phyloP scores from a whole-genome alignment of 192 early-diverging fungal genomes.

The Coemansia sp. region DNA sequence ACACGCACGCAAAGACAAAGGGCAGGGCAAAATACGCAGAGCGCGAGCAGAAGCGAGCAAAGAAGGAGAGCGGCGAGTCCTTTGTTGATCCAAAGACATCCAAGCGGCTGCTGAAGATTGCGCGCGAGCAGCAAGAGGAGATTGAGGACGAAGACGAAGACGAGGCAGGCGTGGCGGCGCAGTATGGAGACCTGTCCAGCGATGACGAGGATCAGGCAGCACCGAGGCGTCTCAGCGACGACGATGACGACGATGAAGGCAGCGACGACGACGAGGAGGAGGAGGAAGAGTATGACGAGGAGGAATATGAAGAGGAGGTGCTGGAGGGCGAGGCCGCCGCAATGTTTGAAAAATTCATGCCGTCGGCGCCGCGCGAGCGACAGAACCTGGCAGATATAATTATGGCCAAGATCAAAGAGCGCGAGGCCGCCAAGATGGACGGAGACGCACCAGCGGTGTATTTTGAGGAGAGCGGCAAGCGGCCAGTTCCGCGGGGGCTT shows the following conservation, averaged over 20 bases:
- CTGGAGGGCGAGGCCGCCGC: conserved; percentile 77
- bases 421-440: conserved; percentile 46
- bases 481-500: conserved; percentile 50
- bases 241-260: conserved; percentile 4
- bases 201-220: conserved; percentile 8
- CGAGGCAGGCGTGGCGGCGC: conserved; percentile 23
- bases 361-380: conserved; percentile 72
- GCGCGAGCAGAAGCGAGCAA: conserved; percentile 55
- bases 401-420: conserved; percentile 88
- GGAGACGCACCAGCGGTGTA: not conserved
- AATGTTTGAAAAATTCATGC: conserved; percentile 89
- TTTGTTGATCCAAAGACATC: conserved; percentile 86
- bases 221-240: not conserved
- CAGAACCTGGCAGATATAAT: conserved; percentile 93
- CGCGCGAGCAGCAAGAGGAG: conserved; percentile 88
- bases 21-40: conserved; percentile 56
- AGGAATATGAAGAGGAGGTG: conserved; percentile 64
- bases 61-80: conserved; percentile 45
- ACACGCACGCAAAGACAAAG: conserved; percentile 51
- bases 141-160: conserved; percentile 62
- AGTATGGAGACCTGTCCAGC: conserved; percentile 22
- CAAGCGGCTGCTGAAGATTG: conserved; percentile 81
- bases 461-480: not conserved
- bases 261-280: conserved; percentile 56
- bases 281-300: conserved; percentile 67